Evolutionary conservation across 2,329 filamentous ascomycete genomes (phyloP).

Genomic region (Laburnicola sp.): DNA sequence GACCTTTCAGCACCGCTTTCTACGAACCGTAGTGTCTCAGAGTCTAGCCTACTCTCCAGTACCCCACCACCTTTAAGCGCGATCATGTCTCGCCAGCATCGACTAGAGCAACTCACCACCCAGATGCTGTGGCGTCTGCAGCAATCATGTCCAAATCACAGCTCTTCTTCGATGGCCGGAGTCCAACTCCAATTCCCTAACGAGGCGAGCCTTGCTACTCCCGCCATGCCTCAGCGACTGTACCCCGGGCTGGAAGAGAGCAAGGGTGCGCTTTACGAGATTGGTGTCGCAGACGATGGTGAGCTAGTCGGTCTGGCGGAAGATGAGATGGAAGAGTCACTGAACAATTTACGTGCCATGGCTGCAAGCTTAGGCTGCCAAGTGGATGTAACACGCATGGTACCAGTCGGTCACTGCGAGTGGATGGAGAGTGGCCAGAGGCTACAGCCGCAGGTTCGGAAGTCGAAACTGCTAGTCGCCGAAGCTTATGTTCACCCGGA

Average conservation of each 20-base stretch:
- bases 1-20: conserved; percentile 34
- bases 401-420: conserved; percentile 83
- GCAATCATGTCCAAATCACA: conserved; percentile 90
- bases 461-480: conserved; percentile 74
- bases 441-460: conserved; percentile 19
- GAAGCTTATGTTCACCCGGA: conserved; percentile 83
- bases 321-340: conserved; percentile 90
- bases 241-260: conserved; percentile 86
- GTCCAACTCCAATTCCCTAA: conserved; percentile 77
- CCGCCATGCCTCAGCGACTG: conserved; percentile 57
- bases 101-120: conserved; percentile 88
- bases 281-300: conserved; percentile 93
- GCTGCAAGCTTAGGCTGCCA: conserved; percentile 87
- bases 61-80: conserved; percentile 54
- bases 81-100: conserved; percentile 74
- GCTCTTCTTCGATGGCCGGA: conserved; percentile 73
- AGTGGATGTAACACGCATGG: conserved; percentile 78
- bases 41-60: conserved; percentile 26
- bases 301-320: conserved; percentile 83
- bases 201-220: conserved; percentile 62
- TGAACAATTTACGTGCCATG: conserved; percentile 85
- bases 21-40: conserved; percentile 33
- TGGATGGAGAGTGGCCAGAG: conserved; percentile 59
- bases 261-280: conserved; percentile 90
- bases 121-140: conserved; percentile 93